Evolutionary conservation across 2,329 filamentous ascomycete species (phyloP), one percentile per base, ranked within the genome.

Genomic region (Neophaeococcomyces aloes): DNA sequence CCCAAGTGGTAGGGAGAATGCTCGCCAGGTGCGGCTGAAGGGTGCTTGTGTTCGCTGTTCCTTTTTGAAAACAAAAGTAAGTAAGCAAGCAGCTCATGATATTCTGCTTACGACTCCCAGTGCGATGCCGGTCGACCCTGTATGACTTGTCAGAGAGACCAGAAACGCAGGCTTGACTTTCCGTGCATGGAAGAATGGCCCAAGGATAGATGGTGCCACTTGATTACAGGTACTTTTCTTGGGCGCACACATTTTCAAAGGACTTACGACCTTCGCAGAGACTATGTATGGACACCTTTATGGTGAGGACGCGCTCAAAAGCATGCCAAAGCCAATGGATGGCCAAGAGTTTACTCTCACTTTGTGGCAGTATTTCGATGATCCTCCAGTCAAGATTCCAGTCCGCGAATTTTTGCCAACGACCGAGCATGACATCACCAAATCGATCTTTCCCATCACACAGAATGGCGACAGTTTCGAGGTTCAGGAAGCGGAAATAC

Each of bases 211-310:
- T 27, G 23, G 23, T 5, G 23, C 23, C 23, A 27, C 10, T 27
- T 27, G 10, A 6, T 27, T 10, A 27, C 23, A 5, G 23, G 23
- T 27, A 27, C 5, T 5, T 10, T 10, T 27, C 5, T 27, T 27
- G 23, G 5, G 5, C 23, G 5, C 10, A 27, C 23, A 6, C 23
- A 10, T 27, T 27, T 10, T 27, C 23, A 5, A 6, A 27, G 10
- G 5, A 5, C 5, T 27, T 27, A 10, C 5, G 5, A 6, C 10
- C 23, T 27, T 27, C 19, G 17, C 2, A 42, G 39, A 42, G 7
- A 30, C 17, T 2, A 42, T 42, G 39, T 42, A 42, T 25, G 39
- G 39, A 4, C 39, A 42, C 17, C 30, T 42, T 35, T 29, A 42
- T 27, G 15, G 29, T 7, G 29, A 4, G 7, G 29, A 42, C 4